Evolutionary conservation across 768 basidiomycete genomes (phyloP).

Genomic region (Mycena kentingensis): DNA sequence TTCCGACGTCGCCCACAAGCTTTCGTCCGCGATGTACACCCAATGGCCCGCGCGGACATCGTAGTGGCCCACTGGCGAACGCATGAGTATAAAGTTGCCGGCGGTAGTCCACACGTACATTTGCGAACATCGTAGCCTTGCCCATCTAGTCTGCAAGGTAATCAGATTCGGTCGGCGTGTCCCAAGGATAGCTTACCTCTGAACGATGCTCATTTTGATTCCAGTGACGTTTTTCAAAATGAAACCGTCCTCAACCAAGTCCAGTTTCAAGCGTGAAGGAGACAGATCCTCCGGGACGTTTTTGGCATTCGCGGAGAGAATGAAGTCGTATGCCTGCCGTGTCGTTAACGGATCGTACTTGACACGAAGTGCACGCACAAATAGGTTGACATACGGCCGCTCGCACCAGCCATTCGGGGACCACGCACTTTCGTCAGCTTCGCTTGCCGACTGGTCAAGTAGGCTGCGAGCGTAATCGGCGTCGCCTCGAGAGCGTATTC

Average conservation of each 20-base stretch:
- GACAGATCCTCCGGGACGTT: constrained; percentile 65
- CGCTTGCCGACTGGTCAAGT: constrained; percentile 53
- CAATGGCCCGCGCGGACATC: constrained; percentile 76
- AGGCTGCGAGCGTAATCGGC: constrained; percentile 79
- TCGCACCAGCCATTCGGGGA: constrained; percentile 75
- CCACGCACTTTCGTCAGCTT: constrained; percentile 60
- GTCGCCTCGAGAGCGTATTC: constrained; percentile 74
- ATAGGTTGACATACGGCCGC: constrained; percentile 63
- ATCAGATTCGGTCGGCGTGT: constrained; percentile 76
- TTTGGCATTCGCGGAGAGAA: constrained; percentile 65
- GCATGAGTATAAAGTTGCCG: constrained; percentile 6
- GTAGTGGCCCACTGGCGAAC: constrained; percentile 72
- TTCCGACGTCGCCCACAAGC: constrained; percentile 33
- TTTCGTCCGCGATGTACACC: constrained; percentile 79
- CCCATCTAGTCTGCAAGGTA: constrained; percentile 77
- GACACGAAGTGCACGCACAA: constrained; percentile 48
- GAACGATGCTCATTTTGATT: constrained; percentile 75
- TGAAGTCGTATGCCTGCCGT: constrained; percentile 76
- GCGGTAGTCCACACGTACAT: constrained; percentile 48
- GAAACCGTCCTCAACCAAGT: constrained; percentile 65
- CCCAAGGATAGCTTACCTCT: constrained; percentile 37
- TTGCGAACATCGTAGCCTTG: constrained; percentile 85
- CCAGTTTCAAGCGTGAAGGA: constrained; percentile 68
- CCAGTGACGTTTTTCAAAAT: constrained; percentile 78
- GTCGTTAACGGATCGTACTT: constrained; percentile 5